These are phyloP conservation scores for Xylariaceae sp. DNA, from an alignment of 2,329 filamentous ascomycete genomes.

Conservation along the genomic window DNA sequence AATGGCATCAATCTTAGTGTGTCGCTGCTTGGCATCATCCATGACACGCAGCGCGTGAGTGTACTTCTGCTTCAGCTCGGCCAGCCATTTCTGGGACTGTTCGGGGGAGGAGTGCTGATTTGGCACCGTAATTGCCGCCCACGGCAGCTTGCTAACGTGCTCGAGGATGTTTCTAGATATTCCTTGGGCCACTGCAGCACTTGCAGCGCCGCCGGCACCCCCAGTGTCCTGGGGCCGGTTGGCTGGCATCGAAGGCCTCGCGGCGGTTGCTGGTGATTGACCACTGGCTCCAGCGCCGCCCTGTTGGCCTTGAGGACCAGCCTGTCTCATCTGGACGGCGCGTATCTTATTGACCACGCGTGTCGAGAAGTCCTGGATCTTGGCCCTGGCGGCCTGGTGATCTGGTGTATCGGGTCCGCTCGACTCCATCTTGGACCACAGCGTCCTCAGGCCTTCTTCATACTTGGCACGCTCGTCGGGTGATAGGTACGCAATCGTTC, in stretches of 20 bases:
- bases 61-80: constrained; percentile 17
- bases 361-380: constrained; percentile 53
- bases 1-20: constrained; percentile 11
- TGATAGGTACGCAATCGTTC: constrained; percentile 40
- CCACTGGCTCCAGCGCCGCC: constrained; percentile 8
- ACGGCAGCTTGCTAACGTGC: constrained; percentile 20
- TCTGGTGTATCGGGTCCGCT: constrained; percentile 37
- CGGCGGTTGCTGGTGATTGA: constrained; percentile 17
- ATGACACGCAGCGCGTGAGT: constrained; percentile 17
- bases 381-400: constrained; percentile 45
- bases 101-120: constrained; percentile 9
- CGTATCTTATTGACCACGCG: constrained; percentile 46
- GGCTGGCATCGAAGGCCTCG: constrained; percentile 9
- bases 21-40: constrained; percentile 16
- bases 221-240: constrained; percentile 11
- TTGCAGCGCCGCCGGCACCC: background rate
- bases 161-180: constrained; percentile 18
- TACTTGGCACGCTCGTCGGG: constrained; percentile 52
- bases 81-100: constrained; percentile 13
- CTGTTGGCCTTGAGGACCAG: constrained; percentile 11
- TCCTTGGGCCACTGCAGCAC: constrained; percentile 3
- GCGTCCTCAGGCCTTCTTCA: constrained; percentile 43
- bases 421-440: constrained; percentile 46
- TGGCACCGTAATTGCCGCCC: constrained; percentile 12
- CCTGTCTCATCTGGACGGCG: constrained; percentile 22